Conservation (phyloP, 106 monocot genomes). For the Cymbidium sinense region DNA sequence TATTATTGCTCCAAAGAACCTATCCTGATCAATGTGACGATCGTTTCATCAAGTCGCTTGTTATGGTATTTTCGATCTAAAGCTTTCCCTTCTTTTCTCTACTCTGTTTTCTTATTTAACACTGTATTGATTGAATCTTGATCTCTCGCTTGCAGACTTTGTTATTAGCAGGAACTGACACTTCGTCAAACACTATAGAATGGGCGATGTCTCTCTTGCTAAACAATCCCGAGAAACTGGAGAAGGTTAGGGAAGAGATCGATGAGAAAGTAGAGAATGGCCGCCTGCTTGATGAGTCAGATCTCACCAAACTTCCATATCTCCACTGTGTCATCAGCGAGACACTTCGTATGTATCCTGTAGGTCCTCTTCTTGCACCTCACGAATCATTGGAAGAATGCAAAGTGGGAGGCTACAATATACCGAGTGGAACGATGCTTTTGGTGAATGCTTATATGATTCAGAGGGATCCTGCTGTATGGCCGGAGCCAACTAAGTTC, state of each 20-base stretch:
- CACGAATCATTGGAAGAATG: slow-evolving; percentile 36
- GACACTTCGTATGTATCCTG: slow-evolving; percentile 30
- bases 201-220: slow-evolving; percentile 37
- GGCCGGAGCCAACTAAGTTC: slow-evolving; percentile 33
- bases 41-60: neutral
- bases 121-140: no score
- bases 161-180: slow-evolving; percentile 29
- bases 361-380: slow-evolving; percentile 30
- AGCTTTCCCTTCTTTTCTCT: neutral
- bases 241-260: slow-evolving; percentile 15
- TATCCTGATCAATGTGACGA: neutral
- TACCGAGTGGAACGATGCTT: slow-evolving; percentile 29
- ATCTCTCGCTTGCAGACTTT: slow-evolving; percentile 8
- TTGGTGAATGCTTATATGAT: slow-evolving; percentile 37
- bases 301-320: slow-evolving; percentile 9
- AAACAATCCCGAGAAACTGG: slow-evolving; percentile 12
- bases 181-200: slow-evolving; percentile 26
- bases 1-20: neutral
- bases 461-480: slow-evolving; percentile 35
- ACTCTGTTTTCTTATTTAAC: neutral
- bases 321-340: slow-evolving; percentile 17
- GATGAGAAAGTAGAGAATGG: slow-evolving; percentile 1
- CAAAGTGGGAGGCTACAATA: slow-evolving; percentile 15
- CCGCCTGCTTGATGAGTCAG: neutral
- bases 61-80: neutral